Conservation (phyloP, 768 basidiomycete species). For the Russula sp. region DNA sequence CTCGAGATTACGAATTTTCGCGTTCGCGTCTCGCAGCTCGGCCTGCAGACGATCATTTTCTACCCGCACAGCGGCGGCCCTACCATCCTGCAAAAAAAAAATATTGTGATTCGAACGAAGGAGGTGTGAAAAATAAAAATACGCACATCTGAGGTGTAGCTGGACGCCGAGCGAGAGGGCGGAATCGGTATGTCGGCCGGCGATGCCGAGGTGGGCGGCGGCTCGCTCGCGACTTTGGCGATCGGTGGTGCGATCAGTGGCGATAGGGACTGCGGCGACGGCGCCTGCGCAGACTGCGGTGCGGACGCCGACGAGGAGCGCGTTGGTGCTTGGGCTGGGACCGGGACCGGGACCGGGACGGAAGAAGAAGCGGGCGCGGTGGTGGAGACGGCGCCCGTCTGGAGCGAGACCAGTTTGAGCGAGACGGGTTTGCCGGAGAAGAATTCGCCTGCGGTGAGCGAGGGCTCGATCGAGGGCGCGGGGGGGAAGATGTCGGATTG, state of each 20-base stretch:
- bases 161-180: conserved; percentile 21
- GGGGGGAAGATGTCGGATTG: conserved; percentile 97
- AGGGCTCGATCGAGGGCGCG: conserved; percentile 73
- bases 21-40: conserved; percentile 72
- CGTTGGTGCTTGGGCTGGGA: conserved; percentile 24
- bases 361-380: background rate
- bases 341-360: background rate
- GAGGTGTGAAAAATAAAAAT: background rate
- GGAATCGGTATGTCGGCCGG: conserved; percentile 23
- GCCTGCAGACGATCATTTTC: conserved; percentile 57
- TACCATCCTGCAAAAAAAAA: conserved; percentile 16
- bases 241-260: conserved; percentile 23
- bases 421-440: conserved; percentile 75
- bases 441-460: conserved; percentile 77
- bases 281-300: conserved; percentile 26
- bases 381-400: conserved; percentile 48
- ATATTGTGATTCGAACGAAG: background rate
- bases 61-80: conserved; percentile 29
- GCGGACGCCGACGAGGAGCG: conserved; percentile 26
- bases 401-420: conserved; percentile 75
- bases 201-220: conserved; percentile 7
- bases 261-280: conserved; percentile 24
- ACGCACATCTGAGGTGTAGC: conserved; percentile 30
- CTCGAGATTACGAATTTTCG: conserved; percentile 78
- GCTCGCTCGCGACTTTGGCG: conserved; percentile 10